phyloP scores from a whole-genome alignment of 306 rosid species.

The Lathyrus oleraceus region DNA sequence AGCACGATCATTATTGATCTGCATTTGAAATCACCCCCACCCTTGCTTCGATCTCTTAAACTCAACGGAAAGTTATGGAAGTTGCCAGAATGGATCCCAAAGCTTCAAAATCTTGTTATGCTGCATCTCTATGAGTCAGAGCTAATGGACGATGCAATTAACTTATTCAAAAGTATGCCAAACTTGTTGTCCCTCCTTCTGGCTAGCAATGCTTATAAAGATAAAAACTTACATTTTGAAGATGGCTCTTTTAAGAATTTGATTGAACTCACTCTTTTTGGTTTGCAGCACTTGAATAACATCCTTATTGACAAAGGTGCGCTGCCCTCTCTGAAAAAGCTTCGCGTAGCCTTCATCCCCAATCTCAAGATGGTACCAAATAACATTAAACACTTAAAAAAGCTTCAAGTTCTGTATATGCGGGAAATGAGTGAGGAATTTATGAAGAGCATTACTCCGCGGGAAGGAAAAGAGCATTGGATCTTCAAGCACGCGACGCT shows the following conservation, averaged over 20 bases:
- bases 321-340: background rate
- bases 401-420: background rate
- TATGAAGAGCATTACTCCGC: background rate
- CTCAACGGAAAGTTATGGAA: background rate
- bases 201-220: background rate
- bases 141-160: background rate
- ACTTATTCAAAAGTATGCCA: background rate
- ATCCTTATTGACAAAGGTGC: background rate
- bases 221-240: background rate
- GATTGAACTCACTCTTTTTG: background rate
- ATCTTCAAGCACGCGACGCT: background rate
- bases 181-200: background rate
- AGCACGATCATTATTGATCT: background rate
- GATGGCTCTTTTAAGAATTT: background rate
- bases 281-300: background rate
- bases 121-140: background rate
- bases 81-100: background rate
- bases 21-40: background rate
- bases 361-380: background rate
- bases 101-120: background rate
- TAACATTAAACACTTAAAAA: background rate
- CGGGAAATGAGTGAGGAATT: background rate
- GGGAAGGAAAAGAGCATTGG: background rate
- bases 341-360: accelerated
- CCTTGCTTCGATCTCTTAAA: background rate